phyloP scores from a whole-genome alignment of 371 early-diverging fungal species.

The Mortierella sp. region DNA sequence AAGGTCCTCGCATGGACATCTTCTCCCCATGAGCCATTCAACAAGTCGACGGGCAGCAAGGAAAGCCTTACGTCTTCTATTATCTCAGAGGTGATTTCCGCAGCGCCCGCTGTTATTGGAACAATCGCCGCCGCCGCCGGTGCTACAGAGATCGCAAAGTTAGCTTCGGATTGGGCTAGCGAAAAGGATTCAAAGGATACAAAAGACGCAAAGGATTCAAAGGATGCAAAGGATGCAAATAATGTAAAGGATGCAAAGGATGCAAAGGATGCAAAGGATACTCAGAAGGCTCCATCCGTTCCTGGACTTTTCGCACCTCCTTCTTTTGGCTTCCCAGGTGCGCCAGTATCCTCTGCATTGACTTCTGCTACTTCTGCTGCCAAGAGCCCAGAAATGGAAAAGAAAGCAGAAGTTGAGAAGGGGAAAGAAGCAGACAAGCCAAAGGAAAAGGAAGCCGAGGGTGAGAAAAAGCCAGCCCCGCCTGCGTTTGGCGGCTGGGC shows the following conservation, averaged over 20 bases:
- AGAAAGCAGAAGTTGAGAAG: not conserved
- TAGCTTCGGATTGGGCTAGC: conserved; percentile 1
- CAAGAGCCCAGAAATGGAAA: not conserved
- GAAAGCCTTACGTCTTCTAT: conserved; percentile 3
- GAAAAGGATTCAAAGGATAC: too few species aligned
- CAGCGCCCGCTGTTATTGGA: conserved; percentile 21
- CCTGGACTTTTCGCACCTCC: not conserved
- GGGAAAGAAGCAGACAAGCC: not conserved
- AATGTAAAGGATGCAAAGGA: not conserved
- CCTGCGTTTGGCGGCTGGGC: conserved; percentile 3
- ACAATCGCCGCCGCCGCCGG: conserved; percentile 20
- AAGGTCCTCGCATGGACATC: conserved; percentile 30
- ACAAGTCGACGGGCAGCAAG: not conserved
- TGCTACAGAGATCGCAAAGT: not conserved
- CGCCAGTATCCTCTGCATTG: not conserved
- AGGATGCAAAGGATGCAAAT: too few species aligned
- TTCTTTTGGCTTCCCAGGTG: not conserved
- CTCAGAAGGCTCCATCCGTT: not conserved
- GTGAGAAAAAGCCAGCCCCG: conserved; percentile 4
- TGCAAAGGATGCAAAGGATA: not conserved
- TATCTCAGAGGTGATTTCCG: conserved; percentile 17
- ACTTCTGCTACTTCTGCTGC: too few species aligned
- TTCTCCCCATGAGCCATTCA: not conserved
- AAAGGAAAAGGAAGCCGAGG: conserved; percentile 2
- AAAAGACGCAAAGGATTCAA: too few species aligned